Conservation (phyloP, 768 basidiomycete genomes). For the Plicaturopsis crispa region DNA sequence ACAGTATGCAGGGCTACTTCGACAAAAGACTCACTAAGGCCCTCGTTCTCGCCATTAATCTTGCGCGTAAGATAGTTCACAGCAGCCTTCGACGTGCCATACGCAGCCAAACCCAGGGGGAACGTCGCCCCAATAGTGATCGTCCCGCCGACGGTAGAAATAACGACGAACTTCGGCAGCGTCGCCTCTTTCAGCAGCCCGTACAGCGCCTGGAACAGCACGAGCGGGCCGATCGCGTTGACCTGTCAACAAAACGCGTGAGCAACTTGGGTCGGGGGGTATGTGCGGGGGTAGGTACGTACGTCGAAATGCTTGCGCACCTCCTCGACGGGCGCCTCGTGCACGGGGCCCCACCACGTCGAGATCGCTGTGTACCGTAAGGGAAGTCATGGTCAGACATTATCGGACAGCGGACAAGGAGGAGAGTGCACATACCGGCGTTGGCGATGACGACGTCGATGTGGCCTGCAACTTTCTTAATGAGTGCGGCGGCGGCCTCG, state of each 20-base stretch:
- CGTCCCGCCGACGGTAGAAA: not conserved
- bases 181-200: not conserved
- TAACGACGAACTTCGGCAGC: not conserved
- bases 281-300: too few species aligned
- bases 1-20: too few species aligned
- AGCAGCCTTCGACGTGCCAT: slow-evolving; percentile 1
- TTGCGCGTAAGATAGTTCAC: slow-evolving; percentile 2
- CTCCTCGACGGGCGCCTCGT: not conserved
- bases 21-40: too few species aligned
- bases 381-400: too few species aligned
- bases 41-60: too few species aligned
- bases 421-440: not conserved
- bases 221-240: not conserved
- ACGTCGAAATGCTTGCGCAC: slow-evolving; percentile 1
- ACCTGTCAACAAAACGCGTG: too few species aligned
- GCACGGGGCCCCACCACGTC: not conserved
- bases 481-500: not conserved
- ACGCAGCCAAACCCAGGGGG: not conserved
- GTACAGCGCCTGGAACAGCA: not conserved
- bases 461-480: not conserved
- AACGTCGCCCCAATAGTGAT: not conserved
- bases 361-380: too few species aligned
- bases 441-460: slow-evolving; percentile 1
- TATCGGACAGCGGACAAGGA: not conserved
- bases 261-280: too few species aligned